phyloP scores from a whole-genome alignment of 2,329 filamentous ascomycete species.

The Parastagonospora avenae region DNA sequence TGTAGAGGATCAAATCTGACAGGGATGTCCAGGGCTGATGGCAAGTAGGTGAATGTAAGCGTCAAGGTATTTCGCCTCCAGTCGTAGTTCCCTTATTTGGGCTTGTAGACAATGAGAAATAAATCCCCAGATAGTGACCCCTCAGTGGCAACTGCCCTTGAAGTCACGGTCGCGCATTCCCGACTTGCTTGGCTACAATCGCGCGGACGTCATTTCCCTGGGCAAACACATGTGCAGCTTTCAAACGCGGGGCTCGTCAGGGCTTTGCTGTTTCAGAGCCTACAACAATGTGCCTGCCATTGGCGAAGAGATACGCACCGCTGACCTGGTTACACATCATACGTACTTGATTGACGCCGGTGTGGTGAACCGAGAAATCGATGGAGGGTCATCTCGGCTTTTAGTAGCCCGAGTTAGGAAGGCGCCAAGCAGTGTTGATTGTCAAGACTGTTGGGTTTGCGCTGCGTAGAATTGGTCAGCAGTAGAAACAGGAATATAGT shows the following conservation, averaged over 20 bases:
- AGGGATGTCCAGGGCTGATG: too few relatives aligned
- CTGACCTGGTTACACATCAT: constrained; percentile 6
- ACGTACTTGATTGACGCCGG: too few relatives aligned
- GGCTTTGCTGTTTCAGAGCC: constrained; percentile 12
- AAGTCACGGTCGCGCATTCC: constrained; percentile 16
- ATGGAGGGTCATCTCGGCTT: too few relatives aligned
- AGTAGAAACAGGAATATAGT: constrained; percentile 3
- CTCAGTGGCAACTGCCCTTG: constrained; percentile 18
- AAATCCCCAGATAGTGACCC: constrained; percentile 13
- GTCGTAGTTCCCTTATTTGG: background rate
- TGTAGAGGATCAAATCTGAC: background rate
- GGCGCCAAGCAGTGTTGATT: background rate
- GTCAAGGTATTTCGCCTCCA: background rate
- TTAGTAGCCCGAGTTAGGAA: too few relatives aligned
- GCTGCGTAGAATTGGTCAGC: background rate
- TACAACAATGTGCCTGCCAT: constrained; percentile 4
- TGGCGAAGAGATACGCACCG: constrained; percentile 7
- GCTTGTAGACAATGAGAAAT: background rate
- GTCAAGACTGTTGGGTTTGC: background rate
- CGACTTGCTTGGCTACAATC: constrained; percentile 24
- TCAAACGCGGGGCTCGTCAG: constrained; percentile 10
- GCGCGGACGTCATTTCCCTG: constrained; percentile 19
- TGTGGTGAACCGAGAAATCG: too few relatives aligned
- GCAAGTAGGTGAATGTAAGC: too few relatives aligned
- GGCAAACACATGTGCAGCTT: background rate